Evolutionary conservation across 768 basidiomycete genomes (phyloP), one percentile per base, ranked within the genome.

Genomic region (Boletus sensibilis): DNA sequence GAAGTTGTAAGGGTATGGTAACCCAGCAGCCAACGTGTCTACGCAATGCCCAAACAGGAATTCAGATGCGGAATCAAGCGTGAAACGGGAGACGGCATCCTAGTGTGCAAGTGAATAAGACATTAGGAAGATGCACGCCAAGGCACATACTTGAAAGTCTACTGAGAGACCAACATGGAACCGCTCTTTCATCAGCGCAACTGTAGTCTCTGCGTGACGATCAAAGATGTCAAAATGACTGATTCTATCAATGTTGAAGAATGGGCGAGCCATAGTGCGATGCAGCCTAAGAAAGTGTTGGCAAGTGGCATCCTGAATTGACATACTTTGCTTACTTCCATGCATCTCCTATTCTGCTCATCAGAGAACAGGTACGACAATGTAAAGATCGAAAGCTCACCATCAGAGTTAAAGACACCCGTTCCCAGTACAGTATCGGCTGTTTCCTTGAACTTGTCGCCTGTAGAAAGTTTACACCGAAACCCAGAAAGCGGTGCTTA

Each of bases 241-340:
- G 51, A 86, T 80, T 33, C 79, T 74, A 34, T 88, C 86, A 42
- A 76, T 78, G 52, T 68, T 79, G 73, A 90, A 89, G 74, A 89
- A 88, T 0, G 87, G 87, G 0, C 88, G 81, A 0, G 85, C 84
- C 75, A 90, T 85, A 4, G 76, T 63, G 11, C 87, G 82, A 66
- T 88, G 86, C 61, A 86, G 80, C 64, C 86, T 81, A 29, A 7
- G 34, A 46, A 43, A n/a, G 13, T 3, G 21, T 46, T 53, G 43
- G 49, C 18, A 20, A 27, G 9, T 52, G 52, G 14, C 10, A 46
- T 34, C 0, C 10, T 18, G 31, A 25, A 12, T 25, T 14, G 20
- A 27, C 7, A 27, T 10, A 20, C 38, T 25, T 29, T 44, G 25
- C 78, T 57, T 62, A 86, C 84, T 84, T 89, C 88, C 88, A 89